These are phyloP conservation scores for Fomitopsis schrenkii DNA, from an alignment of 1,284 basidiomycete species.

Conservation along the genomic window DNA sequence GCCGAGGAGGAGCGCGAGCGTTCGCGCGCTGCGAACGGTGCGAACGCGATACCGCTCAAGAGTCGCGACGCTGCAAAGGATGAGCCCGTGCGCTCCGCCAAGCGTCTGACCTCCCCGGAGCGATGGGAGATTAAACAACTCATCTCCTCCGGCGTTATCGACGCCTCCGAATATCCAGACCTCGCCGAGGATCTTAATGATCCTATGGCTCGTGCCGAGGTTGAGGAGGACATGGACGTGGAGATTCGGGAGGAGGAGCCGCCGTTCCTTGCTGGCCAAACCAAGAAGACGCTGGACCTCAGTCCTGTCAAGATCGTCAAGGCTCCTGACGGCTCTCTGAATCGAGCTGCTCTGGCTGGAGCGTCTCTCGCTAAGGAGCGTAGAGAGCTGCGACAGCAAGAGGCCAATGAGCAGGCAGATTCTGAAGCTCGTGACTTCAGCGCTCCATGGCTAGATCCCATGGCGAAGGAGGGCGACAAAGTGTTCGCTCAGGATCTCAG, in stretches of 20 bases:
- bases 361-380: constrained; percentile 94
- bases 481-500: constrained; percentile 94
- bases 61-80: constrained; percentile 45
- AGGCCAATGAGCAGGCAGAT: constrained; percentile 92
- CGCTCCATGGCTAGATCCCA: constrained; percentile 96
- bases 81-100: constrained; percentile 66
- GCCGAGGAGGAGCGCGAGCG: constrained; percentile 75
- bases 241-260: constrained; percentile 98
- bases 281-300: constrained; percentile 90
- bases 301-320: constrained; percentile 98
- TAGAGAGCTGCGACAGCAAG: constrained; percentile 90
- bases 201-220: constrained; percentile 75
- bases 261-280: constrained; percentile 94
- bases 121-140: constrained; percentile 99
- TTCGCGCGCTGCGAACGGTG: constrained; percentile 58
- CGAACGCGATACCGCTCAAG: constrained; percentile 62
- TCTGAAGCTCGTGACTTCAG: constrained; percentile 91
- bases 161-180: constrained; percentile 94
- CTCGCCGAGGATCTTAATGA: constrained; percentile 88
- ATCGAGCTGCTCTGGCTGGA: constrained; percentile 92
- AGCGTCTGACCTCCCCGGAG: constrained; percentile 93
- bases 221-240: constrained; percentile 95
- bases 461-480: constrained; percentile 85
- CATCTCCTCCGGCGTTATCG: constrained; percentile 91
- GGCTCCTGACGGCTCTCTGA: constrained; percentile 91